phyloP scores from a whole-genome alignment of 2,329 filamentous ascomycete species.

The Penicillium thymicola region DNA sequence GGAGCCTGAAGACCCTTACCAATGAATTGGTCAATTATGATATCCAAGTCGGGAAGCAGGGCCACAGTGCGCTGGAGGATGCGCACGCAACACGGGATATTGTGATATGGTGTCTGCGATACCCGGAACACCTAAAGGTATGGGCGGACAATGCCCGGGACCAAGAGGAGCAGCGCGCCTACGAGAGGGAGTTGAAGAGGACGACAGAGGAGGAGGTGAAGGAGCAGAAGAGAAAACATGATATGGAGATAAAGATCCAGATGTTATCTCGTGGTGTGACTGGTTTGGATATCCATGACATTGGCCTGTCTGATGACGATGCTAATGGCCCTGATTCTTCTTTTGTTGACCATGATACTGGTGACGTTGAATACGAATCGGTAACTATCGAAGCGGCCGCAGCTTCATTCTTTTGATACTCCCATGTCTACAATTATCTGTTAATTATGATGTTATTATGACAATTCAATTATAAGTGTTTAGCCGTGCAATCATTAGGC shows the following conservation, averaged over 20 bases:
- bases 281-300: neutral
- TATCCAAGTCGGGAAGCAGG: slow-evolving; percentile 35
- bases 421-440: neutral
- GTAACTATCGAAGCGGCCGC: slow-evolving; percentile 1
- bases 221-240: neutral
- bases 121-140: slow-evolving; percentile 34
- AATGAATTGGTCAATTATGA: slow-evolving; percentile 34
- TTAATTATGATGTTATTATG: neutral
- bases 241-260: slow-evolving; percentile 4
- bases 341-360: neutral
- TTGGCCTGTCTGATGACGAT: neutral
- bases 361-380: neutral
- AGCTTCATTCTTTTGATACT: neutral
- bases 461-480: neutral
- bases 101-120: slow-evolving; percentile 45
- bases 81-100: slow-evolving; percentile 51
- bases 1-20: slow-evolving; percentile 39
- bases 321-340: neutral
- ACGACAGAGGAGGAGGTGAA: neutral
- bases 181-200: neutral
- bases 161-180: neutral
- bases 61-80: slow-evolving; percentile 52
- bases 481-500: neutral
- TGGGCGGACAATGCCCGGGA: slow-evolving; percentile 29
- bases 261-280: neutral